Percentiles rank a stretch among this genome's conserved stretches.
Conservation (phyloP, 768 basidiomycete genomes). For the Collybiopsis confluens region DNA sequence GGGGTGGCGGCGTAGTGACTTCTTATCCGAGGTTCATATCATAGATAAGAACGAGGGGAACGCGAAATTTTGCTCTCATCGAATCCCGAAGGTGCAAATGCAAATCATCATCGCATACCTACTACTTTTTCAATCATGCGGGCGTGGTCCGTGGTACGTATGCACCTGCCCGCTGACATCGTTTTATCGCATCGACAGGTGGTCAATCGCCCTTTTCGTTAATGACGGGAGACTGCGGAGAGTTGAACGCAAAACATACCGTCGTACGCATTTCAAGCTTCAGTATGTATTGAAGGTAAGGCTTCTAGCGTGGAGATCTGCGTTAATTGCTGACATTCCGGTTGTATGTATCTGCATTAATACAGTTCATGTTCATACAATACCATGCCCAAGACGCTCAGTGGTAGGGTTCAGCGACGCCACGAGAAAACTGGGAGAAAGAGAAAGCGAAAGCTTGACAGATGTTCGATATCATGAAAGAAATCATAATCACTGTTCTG, state of each 20-base stretch:
- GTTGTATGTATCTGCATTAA: conserved; percentile 25
- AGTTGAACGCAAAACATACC: conserved; percentile 20
- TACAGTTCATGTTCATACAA: conserved; percentile 31
- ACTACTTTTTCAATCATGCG: too few species aligned
- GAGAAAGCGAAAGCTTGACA: not conserved
- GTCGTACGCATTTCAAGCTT: not conserved
- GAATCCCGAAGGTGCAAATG: too few species aligned
- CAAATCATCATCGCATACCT: too few species aligned
- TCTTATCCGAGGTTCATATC: too few species aligned
- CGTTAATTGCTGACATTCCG: too few species aligned
- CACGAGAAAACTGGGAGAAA: not conserved
- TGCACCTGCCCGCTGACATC: too few species aligned
- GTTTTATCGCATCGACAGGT: conserved; percentile 16
- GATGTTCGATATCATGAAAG: not conserved
- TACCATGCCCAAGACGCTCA: conserved; percentile 40
- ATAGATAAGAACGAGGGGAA: too few species aligned
- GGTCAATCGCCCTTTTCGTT: conserved; percentile 53
- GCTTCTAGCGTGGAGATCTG: too few species aligned
- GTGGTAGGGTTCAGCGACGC: not conserved
- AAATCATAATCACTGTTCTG: too few species aligned
- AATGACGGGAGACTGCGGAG: conserved; percentile 27
- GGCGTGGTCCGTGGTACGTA: too few species aligned
- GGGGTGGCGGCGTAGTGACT: too few species aligned
- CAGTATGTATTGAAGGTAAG: conserved; percentile 1
- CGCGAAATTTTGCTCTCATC: too few species aligned